Evolutionary conservation across 116 monocot genomes (phyloP), one percentile per base, ranked within the genome.

Genomic region (Posidonia oceanica): DNA sequence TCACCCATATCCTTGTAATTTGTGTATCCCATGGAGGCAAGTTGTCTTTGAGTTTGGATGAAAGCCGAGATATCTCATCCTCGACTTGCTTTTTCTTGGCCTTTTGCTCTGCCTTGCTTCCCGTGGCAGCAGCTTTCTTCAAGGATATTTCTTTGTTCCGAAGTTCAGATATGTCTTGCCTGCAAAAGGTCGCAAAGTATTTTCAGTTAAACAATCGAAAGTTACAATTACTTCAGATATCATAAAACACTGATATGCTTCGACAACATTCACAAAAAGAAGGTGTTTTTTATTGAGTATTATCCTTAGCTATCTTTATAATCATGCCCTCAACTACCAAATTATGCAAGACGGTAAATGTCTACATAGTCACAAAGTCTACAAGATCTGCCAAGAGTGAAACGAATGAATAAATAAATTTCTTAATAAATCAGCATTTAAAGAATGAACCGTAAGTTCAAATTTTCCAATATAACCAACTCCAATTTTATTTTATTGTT

Each of bases 81-180:
- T 99, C 93, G 14, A 99, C 90, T 61, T 93, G 87, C 81, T 93
- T 99, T 69, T 93, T 99, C 78, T 99, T 99, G 15, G 86, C 84
- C 66, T 99, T 99, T 72, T 99, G 93, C 67, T 93, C 93, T 16
- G 93, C 90, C 77, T 99, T 99, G 83, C 99, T 99, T 18, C 99
- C 99, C 74, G 86, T 99, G 1, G 99, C 93, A 38, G 99, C 90
- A 5, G 81, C 84, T 78, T 90, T 99, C 73, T 93, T 99, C 5
- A 90, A 63, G 54, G 56, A 72, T 52, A 84, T 69, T 69, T 99
- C 99, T 75, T 90, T 93, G 52, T 88, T 87, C 74, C 78, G 93
- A 39, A 99, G 83, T 36, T 84, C 79, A 17, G 75, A 39, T 48
- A 82, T 74, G 74, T 93, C 99, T 64, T 84, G 59, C 67, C 93